Base-by-base conservation (phyloP, 768 basidiomycete genomes). In the Termitomyces eurrhizus region DNA sequence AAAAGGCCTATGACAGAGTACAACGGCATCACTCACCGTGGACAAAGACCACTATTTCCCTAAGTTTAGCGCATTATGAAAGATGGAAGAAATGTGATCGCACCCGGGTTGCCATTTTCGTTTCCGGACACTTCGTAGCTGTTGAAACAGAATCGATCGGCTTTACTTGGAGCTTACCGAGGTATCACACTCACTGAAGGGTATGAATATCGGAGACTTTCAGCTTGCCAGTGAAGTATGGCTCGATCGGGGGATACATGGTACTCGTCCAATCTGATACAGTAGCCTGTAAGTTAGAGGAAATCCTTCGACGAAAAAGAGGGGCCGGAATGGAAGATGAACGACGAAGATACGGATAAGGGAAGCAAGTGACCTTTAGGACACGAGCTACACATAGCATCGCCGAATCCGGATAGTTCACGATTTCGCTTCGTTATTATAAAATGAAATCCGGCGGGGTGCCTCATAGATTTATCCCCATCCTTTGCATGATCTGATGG, bases 121-220 rank as follows among this genome's bases (percentile, higher is more conserved):
- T 90, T 93, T 44, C 93, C 93, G 65, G 85, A 85, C 54, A 93
- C 67, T 72, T 93, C 92, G 68, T 90, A 94, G 75, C 93, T 94
- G 65, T 35, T 61, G 37, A 57, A 39, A 32, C 24, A 51, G 44
- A 53, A 21, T 44, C 51, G 14, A 18, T 44, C 35, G 42, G 26
- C 21, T 21, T 44, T 12, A n/a, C 16, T 16, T 14, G 18, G 3
- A 45, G 24, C 14, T n/a, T 13, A 9, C n/a, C 3, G 35, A 44
- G 6, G 6, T 14, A 29, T 46, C 52, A 24, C 16, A 58, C 64
- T 60, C 56, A 92, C 91, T 94, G 85, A 62, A 94, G 82, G 7
- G 82, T 84, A 71, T 94, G 92, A 21, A 89, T 74, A 59, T 87
- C 83, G 24, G 84, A 87, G 1, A 93, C 89, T 66, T 89, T 86